phyloP scores from a whole-genome alignment of 495 filamentous ascomycete genomes.

The Aspergillus bertholletiae region DNA sequence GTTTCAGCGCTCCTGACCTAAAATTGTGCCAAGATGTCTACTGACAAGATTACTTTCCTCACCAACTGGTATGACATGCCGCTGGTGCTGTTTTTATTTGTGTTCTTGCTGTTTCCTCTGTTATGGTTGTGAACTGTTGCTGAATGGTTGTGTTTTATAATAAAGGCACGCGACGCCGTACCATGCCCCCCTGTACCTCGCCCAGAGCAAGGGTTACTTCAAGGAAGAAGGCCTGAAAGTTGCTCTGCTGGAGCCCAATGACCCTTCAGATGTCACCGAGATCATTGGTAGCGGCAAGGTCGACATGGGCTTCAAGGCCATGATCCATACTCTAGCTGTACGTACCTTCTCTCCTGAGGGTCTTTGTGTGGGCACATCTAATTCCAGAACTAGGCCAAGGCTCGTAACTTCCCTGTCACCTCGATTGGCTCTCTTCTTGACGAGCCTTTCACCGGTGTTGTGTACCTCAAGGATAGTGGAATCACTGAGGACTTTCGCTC shows the following conservation, averaged over 20 bases:
- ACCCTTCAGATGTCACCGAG: slow-evolving; percentile 68
- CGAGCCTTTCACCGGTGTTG: slow-evolving; percentile 69
- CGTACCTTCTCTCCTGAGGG: slow-evolving; percentile 11
- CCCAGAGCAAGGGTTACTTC: slow-evolving; percentile 67
- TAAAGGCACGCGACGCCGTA: slow-evolving; percentile 69
- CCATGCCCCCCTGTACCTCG: slow-evolving; percentile 68
- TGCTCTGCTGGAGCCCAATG: slow-evolving; percentile 67
- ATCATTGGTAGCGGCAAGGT: slow-evolving; percentile 69
- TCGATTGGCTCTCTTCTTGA: slow-evolving; percentile 68
- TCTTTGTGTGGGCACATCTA: not conserved
- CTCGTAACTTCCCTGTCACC: slow-evolving; percentile 63
- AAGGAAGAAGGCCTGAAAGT: slow-evolving; percentile 67
- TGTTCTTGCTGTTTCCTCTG: not conserved
- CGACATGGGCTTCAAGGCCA: slow-evolving; percentile 72
- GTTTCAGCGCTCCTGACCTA: slow-evolving; percentile 26
- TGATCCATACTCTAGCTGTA: slow-evolving; percentile 70
- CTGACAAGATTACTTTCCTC: slow-evolving; percentile 72
- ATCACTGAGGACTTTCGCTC: slow-evolving; percentile 63
- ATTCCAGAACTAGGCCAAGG: slow-evolving; percentile 49
- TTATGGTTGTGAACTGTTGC: slow-evolving; percentile 11
- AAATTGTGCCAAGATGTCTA: slow-evolving; percentile 54
- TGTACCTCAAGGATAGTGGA: slow-evolving; percentile 65
- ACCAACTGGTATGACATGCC: slow-evolving; percentile 58
- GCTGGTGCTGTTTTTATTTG: not conserved
- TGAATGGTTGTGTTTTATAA: slow-evolving; percentile 21